Percentiles rank a stretch among this genome's conserved stretches.
phyloP scores from a whole-genome alignment of 75 land plant genomes.

The Larix kaempferi region DNA sequence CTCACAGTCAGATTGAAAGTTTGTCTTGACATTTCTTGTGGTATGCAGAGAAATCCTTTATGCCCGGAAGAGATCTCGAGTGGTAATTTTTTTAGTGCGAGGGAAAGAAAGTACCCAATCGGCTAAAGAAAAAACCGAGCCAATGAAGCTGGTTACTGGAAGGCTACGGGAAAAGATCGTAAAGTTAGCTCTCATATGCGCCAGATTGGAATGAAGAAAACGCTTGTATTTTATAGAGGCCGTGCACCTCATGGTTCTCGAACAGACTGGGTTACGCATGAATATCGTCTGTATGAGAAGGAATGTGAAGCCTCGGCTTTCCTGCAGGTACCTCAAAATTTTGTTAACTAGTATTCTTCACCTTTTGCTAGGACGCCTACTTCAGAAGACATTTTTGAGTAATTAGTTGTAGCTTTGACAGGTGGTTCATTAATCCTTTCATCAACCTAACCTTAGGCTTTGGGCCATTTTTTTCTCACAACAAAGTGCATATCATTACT shows the following conservation, averaged over 20 bases:
- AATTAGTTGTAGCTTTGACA: too few relatives aligned
- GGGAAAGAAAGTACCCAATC: conserved; percentile 14
- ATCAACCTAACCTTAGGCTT: too few relatives aligned
- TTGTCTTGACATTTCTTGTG: too few relatives aligned
- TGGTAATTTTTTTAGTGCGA: neutral
- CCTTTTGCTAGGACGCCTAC: too few relatives aligned
- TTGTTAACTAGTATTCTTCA: too few relatives aligned
- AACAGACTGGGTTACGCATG: conserved; percentile 20
- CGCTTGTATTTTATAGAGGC: conserved; percentile 15
- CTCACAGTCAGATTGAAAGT: neutral
- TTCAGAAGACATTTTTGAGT: too few relatives aligned
- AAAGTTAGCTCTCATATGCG: conserved; percentile 1
- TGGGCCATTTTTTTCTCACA: neutral
- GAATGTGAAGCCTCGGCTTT: neutral
- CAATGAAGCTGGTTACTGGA: conserved; percentile 20
- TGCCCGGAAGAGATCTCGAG: neutral
- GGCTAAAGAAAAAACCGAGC: conserved; percentile 14
- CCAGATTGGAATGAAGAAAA: conserved; percentile 19
- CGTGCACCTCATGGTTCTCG: conserved; percentile 18
- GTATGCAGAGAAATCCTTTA: neutral
- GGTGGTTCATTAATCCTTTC: too few relatives aligned
- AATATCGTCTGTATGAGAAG: conserved; percentile 3
- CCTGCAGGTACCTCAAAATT: neutral
- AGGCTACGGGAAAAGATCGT: conserved; percentile 21
- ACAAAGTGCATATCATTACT: conserved; percentile 3